Percentiles rank a stretch among this genome's conserved stretches.
Evolutionary conservation across 2,329 filamentous ascomycete genomes (phyloP).

Genomic region (Leptographium radiaticola): DNA sequence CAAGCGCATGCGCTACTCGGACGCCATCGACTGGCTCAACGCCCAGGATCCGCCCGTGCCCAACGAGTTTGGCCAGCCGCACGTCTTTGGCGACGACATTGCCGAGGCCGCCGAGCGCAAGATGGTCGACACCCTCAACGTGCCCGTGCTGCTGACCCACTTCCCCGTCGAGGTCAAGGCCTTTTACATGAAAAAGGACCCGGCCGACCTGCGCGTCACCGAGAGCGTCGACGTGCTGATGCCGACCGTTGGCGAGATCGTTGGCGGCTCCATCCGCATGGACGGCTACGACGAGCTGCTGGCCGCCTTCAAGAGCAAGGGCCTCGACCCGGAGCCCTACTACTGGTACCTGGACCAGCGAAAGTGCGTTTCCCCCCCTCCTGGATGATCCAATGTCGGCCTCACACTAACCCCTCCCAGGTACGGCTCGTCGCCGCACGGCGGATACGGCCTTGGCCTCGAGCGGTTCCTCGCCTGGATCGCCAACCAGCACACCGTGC

Average conservation of each 20-base stretch:
- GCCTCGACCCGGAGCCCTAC: conserved; percentile 73
- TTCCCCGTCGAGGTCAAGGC: conserved; percentile 97
- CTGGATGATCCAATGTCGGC: background rate
- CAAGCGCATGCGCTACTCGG: conserved; percentile 85
- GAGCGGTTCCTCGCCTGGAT: conserved; percentile 64
- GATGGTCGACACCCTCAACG: conserved; percentile 96
- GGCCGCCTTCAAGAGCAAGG: conserved; percentile 74
- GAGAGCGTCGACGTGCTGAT: conserved; percentile 77
- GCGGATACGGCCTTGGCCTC: conserved; percentile 48
- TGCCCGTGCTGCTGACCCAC: conserved; percentile 69
- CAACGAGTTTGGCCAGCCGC: conserved; percentile 84
- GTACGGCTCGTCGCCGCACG: conserved; percentile 50
- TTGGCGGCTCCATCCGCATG: conserved; percentile 95
- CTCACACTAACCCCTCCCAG: conserved; percentile 25
- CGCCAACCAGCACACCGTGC: conserved; percentile 49
- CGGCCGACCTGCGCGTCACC: conserved; percentile 66
- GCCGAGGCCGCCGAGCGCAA: conserved; percentile 84
- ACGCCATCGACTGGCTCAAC: conserved; percentile 88
- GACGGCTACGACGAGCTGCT: conserved; percentile 81
- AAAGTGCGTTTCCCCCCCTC: conserved; percentile 49
- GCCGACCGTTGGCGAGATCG: conserved; percentile 94
- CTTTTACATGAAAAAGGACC: conserved; percentile 96
- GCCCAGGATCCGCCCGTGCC: conserved; percentile 67
- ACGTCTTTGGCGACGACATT: conserved; percentile 93
- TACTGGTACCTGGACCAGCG: conserved; percentile 99